Evolutionary conservation across 140 eudicot species (phyloP).

Genomic region (Oenanthe javanica): DNA sequence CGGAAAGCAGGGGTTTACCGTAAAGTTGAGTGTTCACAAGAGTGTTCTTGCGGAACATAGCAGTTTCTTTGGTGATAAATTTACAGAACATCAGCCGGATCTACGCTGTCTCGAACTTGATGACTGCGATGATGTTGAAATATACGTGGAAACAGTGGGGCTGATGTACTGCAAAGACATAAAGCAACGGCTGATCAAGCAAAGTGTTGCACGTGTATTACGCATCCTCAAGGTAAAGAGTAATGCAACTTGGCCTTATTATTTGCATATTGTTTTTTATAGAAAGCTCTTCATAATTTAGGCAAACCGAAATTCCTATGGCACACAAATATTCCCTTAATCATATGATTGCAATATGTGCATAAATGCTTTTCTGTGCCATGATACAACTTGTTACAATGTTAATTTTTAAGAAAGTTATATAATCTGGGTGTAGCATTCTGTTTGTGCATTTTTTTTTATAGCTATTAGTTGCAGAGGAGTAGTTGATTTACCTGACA

Average conservation of each 20-base stretch:
- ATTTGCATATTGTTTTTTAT: conserved; percentile 3
- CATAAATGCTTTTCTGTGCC: background rate
- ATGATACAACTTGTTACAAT: background rate
- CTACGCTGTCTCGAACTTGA: conserved; percentile 64
- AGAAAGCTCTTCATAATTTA: background rate
- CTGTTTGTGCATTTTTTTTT: background rate
- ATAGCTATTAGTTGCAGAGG: background rate
- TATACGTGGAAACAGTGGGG: conserved; percentile 87
- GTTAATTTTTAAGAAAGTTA: background rate
- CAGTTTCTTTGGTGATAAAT: conserved; percentile 54
- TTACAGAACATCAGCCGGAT: conserved; percentile 45
- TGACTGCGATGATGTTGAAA: conserved; percentile 93
- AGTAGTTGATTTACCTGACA: background rate
- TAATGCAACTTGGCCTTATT: background rate
- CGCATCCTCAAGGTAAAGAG: conserved; percentile 81
- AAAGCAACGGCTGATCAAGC: conserved; percentile 85
- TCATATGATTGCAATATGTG: background rate
- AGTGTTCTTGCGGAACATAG: conserved; percentile 56
- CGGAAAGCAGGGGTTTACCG: conserved; percentile 80
- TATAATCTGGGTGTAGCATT: background rate
- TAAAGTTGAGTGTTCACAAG: conserved; percentile 79
- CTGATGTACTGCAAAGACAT: conserved; percentile 88
- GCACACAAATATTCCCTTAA: background rate
- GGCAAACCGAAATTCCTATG: background rate
- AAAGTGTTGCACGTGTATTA: conserved; percentile 81